Conservation (phyloP, 352 stramenopile species). For the Globisporangium iwayamae region DNA sequence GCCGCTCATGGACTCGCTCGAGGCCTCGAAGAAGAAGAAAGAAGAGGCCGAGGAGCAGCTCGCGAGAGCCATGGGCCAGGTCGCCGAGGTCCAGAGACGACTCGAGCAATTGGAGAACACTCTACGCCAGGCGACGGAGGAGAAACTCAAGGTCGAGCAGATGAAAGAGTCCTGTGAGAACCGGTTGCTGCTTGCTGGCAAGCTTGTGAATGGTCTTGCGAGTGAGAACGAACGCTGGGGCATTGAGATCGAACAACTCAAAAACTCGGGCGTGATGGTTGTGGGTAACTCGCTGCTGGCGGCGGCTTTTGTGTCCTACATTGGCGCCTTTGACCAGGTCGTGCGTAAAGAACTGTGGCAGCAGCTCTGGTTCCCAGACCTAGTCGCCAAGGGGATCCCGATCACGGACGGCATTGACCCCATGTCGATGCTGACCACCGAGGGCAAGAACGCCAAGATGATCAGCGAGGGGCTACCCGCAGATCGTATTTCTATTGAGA, state of each 20-base stretch:
- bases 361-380: slow-evolving; percentile 84
- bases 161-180: slow-evolving; percentile 93
- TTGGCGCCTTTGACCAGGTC: slow-evolving; percentile 95
- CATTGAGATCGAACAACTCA: slow-evolving; percentile 95
- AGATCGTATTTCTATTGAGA: slow-evolving; percentile 97
- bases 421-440: slow-evolving; percentile 94
- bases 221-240: slow-evolving; percentile 97
- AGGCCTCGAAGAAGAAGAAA: slow-evolving; percentile 92
- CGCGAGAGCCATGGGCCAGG: slow-evolving; percentile 87
- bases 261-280: slow-evolving; percentile 93
- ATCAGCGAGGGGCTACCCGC: slow-evolving; percentile 95
- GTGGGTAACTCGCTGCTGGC: slow-evolving; percentile 96
- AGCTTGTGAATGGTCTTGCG: slow-evolving; percentile 93
- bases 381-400: slow-evolving; percentile 90
- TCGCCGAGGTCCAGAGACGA: slow-evolving; percentile 92
- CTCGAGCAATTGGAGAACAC: slow-evolving; percentile 92
- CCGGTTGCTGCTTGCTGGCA: slow-evolving; percentile 90
- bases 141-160: slow-evolving; percentile 97
- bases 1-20: slow-evolving; percentile 96
- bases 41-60: slow-evolving; percentile 92
- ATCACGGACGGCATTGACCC: slow-evolving; percentile 95
- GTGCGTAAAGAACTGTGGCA: slow-evolving; percentile 86
- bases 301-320: slow-evolving; percentile 97
- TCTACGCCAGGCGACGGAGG: slow-evolving; percentile 91
- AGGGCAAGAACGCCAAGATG: slow-evolving; percentile 97